phyloP scores from a whole-genome alignment of 306 rosid species.

The Vigna trinervia region DNA sequence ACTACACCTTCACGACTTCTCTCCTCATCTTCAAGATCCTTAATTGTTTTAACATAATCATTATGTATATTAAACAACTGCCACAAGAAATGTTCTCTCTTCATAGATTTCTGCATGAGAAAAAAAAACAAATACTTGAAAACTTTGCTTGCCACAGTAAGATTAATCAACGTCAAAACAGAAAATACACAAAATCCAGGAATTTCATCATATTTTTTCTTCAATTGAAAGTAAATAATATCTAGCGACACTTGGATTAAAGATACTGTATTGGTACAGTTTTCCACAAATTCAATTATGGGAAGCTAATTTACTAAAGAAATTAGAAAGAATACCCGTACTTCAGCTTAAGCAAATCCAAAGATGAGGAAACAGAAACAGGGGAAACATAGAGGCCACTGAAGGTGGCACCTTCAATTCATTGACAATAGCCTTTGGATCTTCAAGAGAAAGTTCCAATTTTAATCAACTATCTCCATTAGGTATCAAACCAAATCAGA shows the following conservation, averaged over 20 bases:
- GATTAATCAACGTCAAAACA: slow-evolving; percentile 21
- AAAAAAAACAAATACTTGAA: slow-evolving; percentile 34
- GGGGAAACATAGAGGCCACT: background rate
- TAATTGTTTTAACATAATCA: slow-evolving; percentile 65
- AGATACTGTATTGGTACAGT: slow-evolving; percentile 5
- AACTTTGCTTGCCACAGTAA: slow-evolving; percentile 14
- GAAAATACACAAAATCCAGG: slow-evolving; percentile 29
- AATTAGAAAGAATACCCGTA: background rate
- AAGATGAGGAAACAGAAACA: slow-evolving; percentile 15
- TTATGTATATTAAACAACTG: slow-evolving; percentile 81
- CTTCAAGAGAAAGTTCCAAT: slow-evolving; percentile 5
- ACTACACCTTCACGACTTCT: slow-evolving; percentile 71
- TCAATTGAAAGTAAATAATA: slow-evolving; percentile 10
- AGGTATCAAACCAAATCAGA: slow-evolving; percentile 15
- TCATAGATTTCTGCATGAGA: slow-evolving; percentile 77
- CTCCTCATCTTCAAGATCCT: slow-evolving; percentile 81
- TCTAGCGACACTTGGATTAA: background rate
- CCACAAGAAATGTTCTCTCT: slow-evolving; percentile 90
- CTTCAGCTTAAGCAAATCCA: background rate
- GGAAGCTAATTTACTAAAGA: slow-evolving; percentile 14
- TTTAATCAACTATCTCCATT: slow-evolving; percentile 13
- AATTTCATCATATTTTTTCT: slow-evolving; percentile 22
- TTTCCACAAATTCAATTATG: background rate
- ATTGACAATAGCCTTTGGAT: slow-evolving; percentile 18
- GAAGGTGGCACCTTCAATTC: background rate